Base-by-base conservation (phyloP, 768 basidiomycete species). In the Mycena sanguinolenta region DNA sequence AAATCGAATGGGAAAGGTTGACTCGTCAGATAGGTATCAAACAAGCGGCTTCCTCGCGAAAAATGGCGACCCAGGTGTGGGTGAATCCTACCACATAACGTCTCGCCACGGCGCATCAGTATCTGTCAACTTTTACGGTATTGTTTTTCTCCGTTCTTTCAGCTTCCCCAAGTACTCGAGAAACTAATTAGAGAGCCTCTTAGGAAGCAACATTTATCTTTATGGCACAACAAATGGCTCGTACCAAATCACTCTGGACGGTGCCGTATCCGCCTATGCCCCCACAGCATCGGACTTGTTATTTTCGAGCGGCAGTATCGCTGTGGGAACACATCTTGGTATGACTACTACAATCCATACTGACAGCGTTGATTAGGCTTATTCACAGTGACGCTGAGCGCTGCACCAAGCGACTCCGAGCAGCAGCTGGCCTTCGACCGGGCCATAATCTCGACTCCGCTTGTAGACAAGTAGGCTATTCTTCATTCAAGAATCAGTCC, bases 341-440 rank as follows among this genome's bases (percentile, higher is more conserved):
- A 52, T 21, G 53, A 4, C 58, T 21, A 42, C 58, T 27, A 23
- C 13, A 2, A n/a, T n/a, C n/a, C n/a, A n/a, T n/a, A n/a, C n/a
- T 30, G 21, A 44, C 5, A 19, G 3, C 19, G 42, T 5, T 9
- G 14, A 12, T 50, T 21, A 10, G 5, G 14, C 16, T n/a, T 32
- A 4, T 13, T 7, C 25, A 7, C 27, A 38, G 70, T 72, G 21
- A 64, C 61, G 5, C 50, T 72, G 9, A 60, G 58, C 0, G 71
- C 63, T 2, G 34, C n/a, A 13, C 58, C 67, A 10, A 13, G 1
- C 46, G 13, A 28, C 10, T 28, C 62, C 4, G 38, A 63, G 19
- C 58, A 68, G 42, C 71, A 68, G 42, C 39, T 72, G 2, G 65
- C 70, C 3, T 72, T 72, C 42, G 70, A 72, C 66, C 57, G 66